Percentiles rank a stretch among this genome's conserved stretches.
phyloP scores from a whole-genome alignment of 2,329 filamentous ascomycete species.

The Colletotrichum sp. region DNA sequence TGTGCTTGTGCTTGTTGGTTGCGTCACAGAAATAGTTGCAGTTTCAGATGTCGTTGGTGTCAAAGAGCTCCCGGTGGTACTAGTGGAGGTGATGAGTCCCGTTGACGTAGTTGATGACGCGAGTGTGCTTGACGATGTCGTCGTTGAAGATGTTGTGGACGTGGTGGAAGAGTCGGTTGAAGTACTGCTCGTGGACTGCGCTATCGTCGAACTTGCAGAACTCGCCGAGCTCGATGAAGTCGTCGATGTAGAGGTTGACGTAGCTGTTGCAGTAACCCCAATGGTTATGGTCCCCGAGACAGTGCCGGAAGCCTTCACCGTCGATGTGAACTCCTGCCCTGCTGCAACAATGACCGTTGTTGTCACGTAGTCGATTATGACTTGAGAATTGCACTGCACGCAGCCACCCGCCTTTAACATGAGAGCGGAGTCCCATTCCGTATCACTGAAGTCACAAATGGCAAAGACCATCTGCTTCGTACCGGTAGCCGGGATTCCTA shows the following conservation, averaged over 20 bases:
- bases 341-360: not conserved
- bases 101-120: no score
- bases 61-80: no score
- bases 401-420: not conserved
- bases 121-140: no score
- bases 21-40: no score
- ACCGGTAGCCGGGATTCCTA: not conserved
- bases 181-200: no score
- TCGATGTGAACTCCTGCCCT: not conserved
- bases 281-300: not conserved
- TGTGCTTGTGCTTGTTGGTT: rapidly evolving
- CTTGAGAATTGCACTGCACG: not conserved
- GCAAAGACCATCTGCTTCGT: not conserved
- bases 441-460: not conserved
- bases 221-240: not conserved
- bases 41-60: no score
- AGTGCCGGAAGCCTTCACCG: not conserved
- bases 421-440: not conserved
- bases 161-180: no score
- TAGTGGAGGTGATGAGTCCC: no score
- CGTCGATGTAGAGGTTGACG: not conserved
- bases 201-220: no score
- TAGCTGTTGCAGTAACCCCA: not conserved
- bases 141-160: no score
- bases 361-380: not conserved